A percentile compares a stretch with the other conserved stretches of the same genome.
phyloP scores from a whole-genome alignment of 2,329 filamentous ascomycete genomes.

The Setomelanomma holmii region DNA sequence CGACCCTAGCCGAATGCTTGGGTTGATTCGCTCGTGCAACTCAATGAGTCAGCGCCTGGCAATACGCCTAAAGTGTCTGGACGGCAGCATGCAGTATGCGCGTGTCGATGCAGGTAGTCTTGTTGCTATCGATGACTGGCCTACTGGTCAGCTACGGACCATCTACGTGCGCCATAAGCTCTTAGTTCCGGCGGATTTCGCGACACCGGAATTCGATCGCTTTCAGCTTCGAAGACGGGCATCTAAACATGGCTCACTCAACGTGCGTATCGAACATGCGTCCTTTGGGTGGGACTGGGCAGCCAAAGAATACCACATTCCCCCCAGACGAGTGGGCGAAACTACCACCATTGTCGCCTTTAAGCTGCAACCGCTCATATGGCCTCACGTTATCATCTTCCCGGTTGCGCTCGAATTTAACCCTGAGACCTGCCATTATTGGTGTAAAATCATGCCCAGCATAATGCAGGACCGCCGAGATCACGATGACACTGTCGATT shows the following conservation, averaged over 20 bases:
- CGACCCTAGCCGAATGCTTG: conserved; percentile 21
- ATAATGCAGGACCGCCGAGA: conserved; percentile 9
- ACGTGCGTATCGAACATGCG: conserved; percentile 25
- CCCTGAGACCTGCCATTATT: conserved; percentile 29
- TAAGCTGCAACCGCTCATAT: conserved; percentile 20
- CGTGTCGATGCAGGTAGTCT: conserved; percentile 56
- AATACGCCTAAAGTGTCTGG: conserved; percentile 29
- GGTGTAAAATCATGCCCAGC: conserved; percentile 25
- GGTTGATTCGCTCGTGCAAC: conserved; percentile 30
- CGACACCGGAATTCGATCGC: conserved; percentile 23
- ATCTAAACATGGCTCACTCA: conserved; percentile 18
- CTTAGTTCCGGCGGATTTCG: conserved; percentile 29
- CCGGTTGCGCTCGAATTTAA: conserved; percentile 30
- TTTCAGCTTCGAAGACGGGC: conserved; percentile 29
- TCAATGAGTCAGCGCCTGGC: conserved; percentile 31
- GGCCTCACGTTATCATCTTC: conserved; percentile 24
- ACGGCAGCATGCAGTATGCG: conserved; percentile 43
- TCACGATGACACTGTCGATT: too few species aligned
- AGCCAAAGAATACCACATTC: conserved; percentile 26
- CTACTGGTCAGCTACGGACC: conserved; percentile 28
- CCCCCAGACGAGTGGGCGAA: conserved; percentile 7
- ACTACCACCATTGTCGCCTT: conserved; percentile 24
- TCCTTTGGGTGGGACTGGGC: conserved; percentile 15
- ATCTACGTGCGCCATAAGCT: conserved; percentile 34
- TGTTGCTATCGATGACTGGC: conserved; percentile 56